phyloP scores from a whole-genome alignment of 1,284 basidiomycete genomes.

The Pascua guehoae region DNA sequence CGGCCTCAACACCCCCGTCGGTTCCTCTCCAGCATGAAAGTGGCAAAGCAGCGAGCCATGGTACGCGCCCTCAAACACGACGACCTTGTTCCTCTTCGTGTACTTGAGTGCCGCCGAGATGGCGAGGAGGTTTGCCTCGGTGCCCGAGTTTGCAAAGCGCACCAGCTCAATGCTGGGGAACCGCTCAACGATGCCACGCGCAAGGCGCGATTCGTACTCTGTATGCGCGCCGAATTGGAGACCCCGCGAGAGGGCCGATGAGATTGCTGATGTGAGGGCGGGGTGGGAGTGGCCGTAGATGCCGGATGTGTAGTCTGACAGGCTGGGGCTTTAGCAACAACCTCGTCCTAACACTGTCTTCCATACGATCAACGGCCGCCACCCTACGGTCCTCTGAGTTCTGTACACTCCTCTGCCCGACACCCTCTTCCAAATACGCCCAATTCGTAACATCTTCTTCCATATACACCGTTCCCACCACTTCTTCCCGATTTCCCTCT shows the following conservation, averaged over 20 bases:
- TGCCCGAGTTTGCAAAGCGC: conserved; percentile 49
- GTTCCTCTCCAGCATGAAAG: conserved; percentile 13
- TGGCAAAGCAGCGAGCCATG: conserved; percentile 29
- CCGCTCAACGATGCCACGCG: conserved; percentile 16
- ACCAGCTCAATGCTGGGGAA: conserved; percentile 31
- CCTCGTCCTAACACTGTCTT: no score
- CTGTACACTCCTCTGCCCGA: no score
- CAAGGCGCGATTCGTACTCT: conserved; percentile 19
- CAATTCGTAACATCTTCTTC: no score
- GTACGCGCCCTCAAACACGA: conserved; percentile 31
- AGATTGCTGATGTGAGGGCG: conserved; percentile 20
- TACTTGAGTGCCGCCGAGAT: conserved; percentile 52
- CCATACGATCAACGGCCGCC: no score
- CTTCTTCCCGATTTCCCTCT: no score
- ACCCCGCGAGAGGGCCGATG: conserved; percentile 17
- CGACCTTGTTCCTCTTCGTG: conserved; percentile 24
- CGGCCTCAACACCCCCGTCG: conserved; percentile 12
- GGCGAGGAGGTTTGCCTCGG: conserved; percentile 51
- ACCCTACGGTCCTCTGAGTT: no score
- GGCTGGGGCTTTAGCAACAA: conserved; percentile 7
- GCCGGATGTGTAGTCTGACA: conserved; percentile 29
- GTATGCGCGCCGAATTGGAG: conserved; percentile 29
- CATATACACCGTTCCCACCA: no score
- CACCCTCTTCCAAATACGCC: no score
- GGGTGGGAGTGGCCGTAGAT: conserved; percentile 31